phyloP scores from a whole-genome alignment of 2,329 filamentous ascomycete species.

The Sporothrix brunneoviolacea region DNA sequence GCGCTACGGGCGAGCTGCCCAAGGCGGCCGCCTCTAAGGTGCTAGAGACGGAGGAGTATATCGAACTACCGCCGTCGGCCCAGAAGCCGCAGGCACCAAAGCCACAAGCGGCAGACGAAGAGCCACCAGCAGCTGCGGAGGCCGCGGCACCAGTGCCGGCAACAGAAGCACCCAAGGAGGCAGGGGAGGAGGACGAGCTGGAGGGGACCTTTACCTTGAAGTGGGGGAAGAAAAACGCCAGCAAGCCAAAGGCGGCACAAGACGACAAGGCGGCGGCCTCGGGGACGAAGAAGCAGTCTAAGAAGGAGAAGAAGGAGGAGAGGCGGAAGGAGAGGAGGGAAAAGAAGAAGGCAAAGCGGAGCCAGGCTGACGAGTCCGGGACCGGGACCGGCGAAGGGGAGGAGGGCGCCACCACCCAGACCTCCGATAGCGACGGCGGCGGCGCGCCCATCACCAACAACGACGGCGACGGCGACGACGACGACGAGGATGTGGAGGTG shows the following conservation, averaged over 20 bases:
- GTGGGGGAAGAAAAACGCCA: conserved; percentile 11
- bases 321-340: conserved; percentile 18
- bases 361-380: conserved; percentile 27
- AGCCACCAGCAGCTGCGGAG: background rate
- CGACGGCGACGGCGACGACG: conserved; percentile 7
- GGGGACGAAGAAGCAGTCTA: background rate
- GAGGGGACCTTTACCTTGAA: conserved; percentile 15
- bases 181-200: conserved; percentile 16
- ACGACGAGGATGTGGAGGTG: conserved; percentile 24
- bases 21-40: background rate
- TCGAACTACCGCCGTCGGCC: conserved; percentile 10
- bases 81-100: background rate
- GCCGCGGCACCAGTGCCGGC: background rate
- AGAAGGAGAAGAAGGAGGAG: conserved; percentile 13
- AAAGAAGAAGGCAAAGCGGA: conserved; percentile 15
- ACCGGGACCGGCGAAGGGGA: conserved; percentile 11
- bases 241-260: background rate
- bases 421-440: conserved; percentile 26
- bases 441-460: conserved; percentile 33
- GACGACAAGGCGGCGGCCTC: background rate
- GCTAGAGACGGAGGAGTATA: conserved; percentile 13
- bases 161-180: background rate
- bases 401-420: conserved; percentile 19
- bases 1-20: background rate
- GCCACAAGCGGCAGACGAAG: background rate